phyloP scores from a whole-genome alignment of 2,329 filamentous ascomycete species.

The Nothophoma quercina region DNA sequence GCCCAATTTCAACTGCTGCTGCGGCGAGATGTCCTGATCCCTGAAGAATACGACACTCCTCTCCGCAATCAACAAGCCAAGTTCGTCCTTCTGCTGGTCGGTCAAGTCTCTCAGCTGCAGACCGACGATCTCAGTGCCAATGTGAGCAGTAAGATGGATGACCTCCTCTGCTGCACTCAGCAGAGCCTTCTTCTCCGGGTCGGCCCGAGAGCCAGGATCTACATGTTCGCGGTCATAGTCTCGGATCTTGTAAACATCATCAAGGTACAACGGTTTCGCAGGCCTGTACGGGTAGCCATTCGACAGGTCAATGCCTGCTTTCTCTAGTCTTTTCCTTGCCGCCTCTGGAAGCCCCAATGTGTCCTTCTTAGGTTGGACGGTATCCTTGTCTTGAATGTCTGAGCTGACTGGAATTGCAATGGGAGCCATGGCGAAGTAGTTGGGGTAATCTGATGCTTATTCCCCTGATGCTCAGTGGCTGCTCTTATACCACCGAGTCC shows the following conservation, averaged over 20 bases:
- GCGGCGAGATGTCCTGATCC: conserved; percentile 54
- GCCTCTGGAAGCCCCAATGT: conserved; percentile 67
- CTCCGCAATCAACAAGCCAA: conserved; percentile 53
- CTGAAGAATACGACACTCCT: conserved; percentile 60
- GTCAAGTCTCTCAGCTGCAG: conserved; percentile 59
- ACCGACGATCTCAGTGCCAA: conserved; percentile 48
- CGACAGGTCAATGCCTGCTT: conserved; percentile 73
- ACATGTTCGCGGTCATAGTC: conserved; percentile 50
- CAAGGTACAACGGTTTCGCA: conserved; percentile 70
- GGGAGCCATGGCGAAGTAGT: conserved; percentile 59
- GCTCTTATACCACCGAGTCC: conserved; percentile 24
- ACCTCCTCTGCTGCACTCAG: conserved; percentile 52
- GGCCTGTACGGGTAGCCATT: conserved; percentile 76
- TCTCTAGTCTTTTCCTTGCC: conserved; percentile 67
- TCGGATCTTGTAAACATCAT: conserved; percentile 73
- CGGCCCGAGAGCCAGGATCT: conserved; percentile 60
- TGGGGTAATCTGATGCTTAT: background rate
- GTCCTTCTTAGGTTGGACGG: conserved; percentile 69
- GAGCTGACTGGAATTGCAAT: conserved; percentile 61
- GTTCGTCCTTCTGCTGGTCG: conserved; percentile 59
- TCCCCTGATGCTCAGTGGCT: background rate
- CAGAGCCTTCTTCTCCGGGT: conserved; percentile 53
- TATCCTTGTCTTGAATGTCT: conserved; percentile 65
- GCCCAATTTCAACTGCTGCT: conserved; percentile 42
- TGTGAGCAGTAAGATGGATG: conserved; percentile 47